A percentile compares a stretch with the other conserved stretches of the same genome.
These are phyloP conservation scores for Solanum pennellii DNA, from an alignment of 257 asterid genomes.

Conservation along the genomic window DNA sequence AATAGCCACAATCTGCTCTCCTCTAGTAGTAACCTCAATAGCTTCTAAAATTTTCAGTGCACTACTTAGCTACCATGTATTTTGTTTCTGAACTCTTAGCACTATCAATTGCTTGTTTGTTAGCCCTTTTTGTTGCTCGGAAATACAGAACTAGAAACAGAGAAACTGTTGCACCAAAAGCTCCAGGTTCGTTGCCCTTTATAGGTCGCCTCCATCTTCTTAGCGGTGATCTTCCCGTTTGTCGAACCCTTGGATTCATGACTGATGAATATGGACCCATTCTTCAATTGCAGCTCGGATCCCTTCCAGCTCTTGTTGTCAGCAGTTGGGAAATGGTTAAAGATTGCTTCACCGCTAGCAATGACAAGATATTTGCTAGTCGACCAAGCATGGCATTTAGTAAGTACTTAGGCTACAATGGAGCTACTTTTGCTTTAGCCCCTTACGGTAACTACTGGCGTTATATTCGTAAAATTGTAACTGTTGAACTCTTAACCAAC, in stretches of 20 bases:
- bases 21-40: not conserved
- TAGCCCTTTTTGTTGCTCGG: not conserved
- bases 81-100: not conserved
- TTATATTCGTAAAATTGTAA: slow-evolving; percentile 31
- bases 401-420: slow-evolving; percentile 23
- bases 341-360: slow-evolving; percentile 43
- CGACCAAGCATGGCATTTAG: slow-evolving; percentile 28
- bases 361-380: slow-evolving; percentile 23
- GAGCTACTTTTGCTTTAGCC: slow-evolving; percentile 24
- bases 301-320: slow-evolving; percentile 30
- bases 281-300: slow-evolving; percentile 43
- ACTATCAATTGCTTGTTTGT: not conserved
- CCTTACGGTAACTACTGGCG: slow-evolving; percentile 62
- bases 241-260: slow-evolving; percentile 32
- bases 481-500: slow-evolving; percentile 31
- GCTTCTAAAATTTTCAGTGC: not conserved
- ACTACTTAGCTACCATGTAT: not conserved
- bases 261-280: slow-evolving; percentile 50
- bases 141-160: not conserved
- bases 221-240: slow-evolving; percentile 10
- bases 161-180: slow-evolving; percentile 17
- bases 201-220: slow-evolving; percentile 60
- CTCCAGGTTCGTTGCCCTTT: slow-evolving; percentile 49
- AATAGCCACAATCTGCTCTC: not conserved
- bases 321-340: slow-evolving; percentile 29